Conservation (phyloP, 2,329 filamentous ascomycete species). For the Arachnopeziza araneosa region DNA sequence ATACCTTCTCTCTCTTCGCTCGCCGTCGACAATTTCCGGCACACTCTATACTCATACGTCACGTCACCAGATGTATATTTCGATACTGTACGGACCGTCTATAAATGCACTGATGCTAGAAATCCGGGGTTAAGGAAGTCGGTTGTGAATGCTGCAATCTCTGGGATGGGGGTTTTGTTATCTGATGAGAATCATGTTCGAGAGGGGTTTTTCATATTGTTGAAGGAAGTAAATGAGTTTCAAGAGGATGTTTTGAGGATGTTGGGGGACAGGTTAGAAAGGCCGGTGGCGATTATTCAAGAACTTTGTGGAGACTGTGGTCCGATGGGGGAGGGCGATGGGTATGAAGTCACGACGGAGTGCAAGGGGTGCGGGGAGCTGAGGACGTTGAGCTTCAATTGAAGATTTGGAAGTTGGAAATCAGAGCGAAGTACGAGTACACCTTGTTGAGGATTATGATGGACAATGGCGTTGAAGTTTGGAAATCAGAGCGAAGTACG, state of each 20-base stretch:
- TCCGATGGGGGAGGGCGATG: slow-evolving; percentile 9
- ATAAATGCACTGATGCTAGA: slow-evolving; percentile 1
- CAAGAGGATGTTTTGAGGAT: slow-evolving; percentile 13
- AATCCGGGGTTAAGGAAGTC: slow-evolving; percentile 10
- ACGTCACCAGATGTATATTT: slow-evolving; percentile 4
- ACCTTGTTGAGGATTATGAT: not conserved
- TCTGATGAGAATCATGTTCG: not conserved
- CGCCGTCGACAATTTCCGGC: slow-evolving; percentile 9
- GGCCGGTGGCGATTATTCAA: not conserved
- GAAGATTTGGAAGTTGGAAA: not conserved
- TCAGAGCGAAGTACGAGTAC: not conserved
- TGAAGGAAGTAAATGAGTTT: slow-evolving; percentile 14
- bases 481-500: no score
- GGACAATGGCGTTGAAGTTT: no score
- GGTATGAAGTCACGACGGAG: slow-evolving; percentile 9
- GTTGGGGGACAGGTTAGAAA: slow-evolving; percentile 1
- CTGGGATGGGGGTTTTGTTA: slow-evolving; percentile 15
- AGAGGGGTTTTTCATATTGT: slow-evolving; percentile 10
- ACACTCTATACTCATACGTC: slow-evolving; percentile 12
- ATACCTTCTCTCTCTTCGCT: slow-evolving; percentile 10
- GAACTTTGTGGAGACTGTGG: slow-evolving; percentile 20
- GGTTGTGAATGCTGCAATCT: slow-evolving; percentile 16
- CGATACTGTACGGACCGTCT: slow-evolving; percentile 8
- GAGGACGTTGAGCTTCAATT: slow-evolving; percentile 9
- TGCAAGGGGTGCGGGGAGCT: slow-evolving; percentile 16